Evolutionary conservation across 169 alveolate genomes (phyloP), one percentile per base, ranked within the genome.

Genomic region (Babesia sp.): DNA sequence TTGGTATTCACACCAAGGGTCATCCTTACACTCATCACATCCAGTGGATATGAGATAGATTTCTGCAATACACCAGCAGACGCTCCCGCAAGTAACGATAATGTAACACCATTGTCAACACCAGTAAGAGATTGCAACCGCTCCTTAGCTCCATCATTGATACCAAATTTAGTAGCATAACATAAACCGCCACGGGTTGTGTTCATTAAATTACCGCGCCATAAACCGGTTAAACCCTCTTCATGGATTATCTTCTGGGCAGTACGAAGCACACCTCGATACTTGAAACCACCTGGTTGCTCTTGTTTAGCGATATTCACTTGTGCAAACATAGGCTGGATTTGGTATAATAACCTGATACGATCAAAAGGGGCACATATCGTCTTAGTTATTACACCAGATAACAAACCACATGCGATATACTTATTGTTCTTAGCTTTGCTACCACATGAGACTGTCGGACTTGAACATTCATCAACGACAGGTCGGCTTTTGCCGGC

Each of bases 351-450:
- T 9, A 91, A 85, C 31, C 94, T 83, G 34, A 92, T 82, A 28
- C 96, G 75, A 58, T 92, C 96, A 80, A 91, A 79, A 9, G 96
- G 96, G 26, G 96, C 96, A 70, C 94, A 92, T 37, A 85, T 71
- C 0, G 95, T 87, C 85, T 92, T 92, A 46, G 96, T 91, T 9
- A 92, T 57, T 2, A 92, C 50, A 6, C 95, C 96, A 22, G 95
- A 90, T 28, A 80, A 61, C 36, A 90, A 46, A 36, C 94, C 94
- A 70, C 94, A 90, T 46, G 67, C 42, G 46, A 90, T 66, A 34
- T 81, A 73, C 53, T 64, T 70, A 20, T 76, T 81, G 71, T 72
- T 81, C 53, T 76, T 90, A 53, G 58, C 66, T 4, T 39, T 3
- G 31, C 20, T 33, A 2, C 16, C 29, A 1, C 39, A 14, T 11